phyloP scores from a whole-genome alignment of 306 rosid genomes.

The Argentina anserina region DNA sequence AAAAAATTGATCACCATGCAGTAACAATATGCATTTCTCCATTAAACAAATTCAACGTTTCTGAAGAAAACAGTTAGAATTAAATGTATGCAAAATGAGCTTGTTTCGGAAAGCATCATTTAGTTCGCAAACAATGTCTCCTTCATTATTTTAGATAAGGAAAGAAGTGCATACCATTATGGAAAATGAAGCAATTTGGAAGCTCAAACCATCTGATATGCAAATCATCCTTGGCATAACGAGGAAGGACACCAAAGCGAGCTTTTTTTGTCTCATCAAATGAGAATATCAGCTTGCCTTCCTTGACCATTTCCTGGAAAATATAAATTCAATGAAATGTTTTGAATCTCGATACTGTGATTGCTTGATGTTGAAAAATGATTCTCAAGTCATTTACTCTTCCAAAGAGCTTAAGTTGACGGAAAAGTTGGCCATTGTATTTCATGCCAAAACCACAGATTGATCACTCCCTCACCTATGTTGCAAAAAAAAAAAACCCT shows the following conservation, averaged over 20 bases:
- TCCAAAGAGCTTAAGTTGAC: background rate
- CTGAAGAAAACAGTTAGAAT: background rate
- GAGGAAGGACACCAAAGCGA: constrained; percentile 91
- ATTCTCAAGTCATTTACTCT: background rate
- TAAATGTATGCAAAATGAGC: background rate
- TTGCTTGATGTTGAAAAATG: constrained; percentile 9
- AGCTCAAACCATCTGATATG: constrained; percentile 89
- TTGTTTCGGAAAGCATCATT: background rate
- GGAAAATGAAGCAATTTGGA: constrained; percentile 96
- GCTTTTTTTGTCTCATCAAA: constrained; percentile 84
- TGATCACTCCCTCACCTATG: background rate
- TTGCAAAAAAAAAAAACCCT: background rate
- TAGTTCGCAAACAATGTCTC: background rate
- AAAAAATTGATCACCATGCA: background rate
- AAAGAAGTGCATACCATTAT: constrained; percentile 54
- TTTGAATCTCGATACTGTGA: constrained; percentile 8
- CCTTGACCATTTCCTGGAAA: constrained; percentile 97
- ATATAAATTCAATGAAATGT: constrained; percentile 13
- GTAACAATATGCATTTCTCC: background rate
- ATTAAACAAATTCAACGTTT: no score
- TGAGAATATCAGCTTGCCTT: constrained; percentile 62
- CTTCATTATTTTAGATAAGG: constrained; percentile 8
- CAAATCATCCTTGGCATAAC: constrained; percentile 83
- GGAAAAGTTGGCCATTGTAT: background rate
- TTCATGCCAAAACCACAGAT: background rate